Evolutionary conservation across 1,139 yeast genomes (phyloP).

Genomic region (Yamadazyma siamensis): DNA sequence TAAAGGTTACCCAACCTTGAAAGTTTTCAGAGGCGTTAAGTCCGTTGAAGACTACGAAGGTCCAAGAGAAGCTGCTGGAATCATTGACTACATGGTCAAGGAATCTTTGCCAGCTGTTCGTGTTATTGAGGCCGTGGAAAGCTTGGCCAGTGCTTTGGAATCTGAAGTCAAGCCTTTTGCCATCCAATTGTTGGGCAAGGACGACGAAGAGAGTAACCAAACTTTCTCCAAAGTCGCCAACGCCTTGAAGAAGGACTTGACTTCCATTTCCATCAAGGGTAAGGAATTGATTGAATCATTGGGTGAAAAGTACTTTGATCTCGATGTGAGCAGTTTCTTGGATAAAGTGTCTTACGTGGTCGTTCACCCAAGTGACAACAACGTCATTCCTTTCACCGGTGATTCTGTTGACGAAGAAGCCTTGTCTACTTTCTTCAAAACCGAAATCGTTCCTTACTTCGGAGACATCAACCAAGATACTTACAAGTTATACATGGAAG

Average conservation of each 20-base stretch:
- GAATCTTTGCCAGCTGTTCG: slow-evolving; percentile 81
- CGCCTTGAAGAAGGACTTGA: slow-evolving; percentile 55
- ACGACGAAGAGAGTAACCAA: slow-evolving; percentile 31
- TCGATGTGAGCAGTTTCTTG: slow-evolving; percentile 17
- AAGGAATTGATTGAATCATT: slow-evolving; percentile 26
- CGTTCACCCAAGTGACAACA: slow-evolving; percentile 34
- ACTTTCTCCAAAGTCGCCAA: slow-evolving; percentile 57
- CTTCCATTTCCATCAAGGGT: slow-evolving; percentile 58
- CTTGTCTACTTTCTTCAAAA: slow-evolving; percentile 55
- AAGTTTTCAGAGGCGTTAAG: slow-evolving; percentile 69
- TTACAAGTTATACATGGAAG: slow-evolving; percentile 68
- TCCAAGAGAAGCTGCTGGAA: slow-evolving; percentile 77
- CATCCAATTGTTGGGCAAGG: slow-evolving; percentile 44
- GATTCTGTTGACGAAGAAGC: slow-evolving; percentile 22
- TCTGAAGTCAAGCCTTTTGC: slow-evolving; percentile 53
- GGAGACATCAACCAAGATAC: slow-evolving; percentile 89
- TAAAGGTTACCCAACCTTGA: slow-evolving; percentile 90
- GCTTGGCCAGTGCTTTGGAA: slow-evolving; percentile 46
- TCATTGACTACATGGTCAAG: slow-evolving; percentile 75
- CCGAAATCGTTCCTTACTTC: slow-evolving; percentile 79
- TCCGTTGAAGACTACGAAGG: slow-evolving; percentile 64
- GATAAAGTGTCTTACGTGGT: slow-evolving; percentile 31
- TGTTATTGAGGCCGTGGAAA: slow-evolving; percentile 43
- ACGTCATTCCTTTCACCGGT: slow-evolving; percentile 26
- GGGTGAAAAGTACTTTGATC: slow-evolving; percentile 19